phyloP scores from a whole-genome alignment of 2,329 filamentous ascomycete species.

The Acarospora socialis region DNA sequence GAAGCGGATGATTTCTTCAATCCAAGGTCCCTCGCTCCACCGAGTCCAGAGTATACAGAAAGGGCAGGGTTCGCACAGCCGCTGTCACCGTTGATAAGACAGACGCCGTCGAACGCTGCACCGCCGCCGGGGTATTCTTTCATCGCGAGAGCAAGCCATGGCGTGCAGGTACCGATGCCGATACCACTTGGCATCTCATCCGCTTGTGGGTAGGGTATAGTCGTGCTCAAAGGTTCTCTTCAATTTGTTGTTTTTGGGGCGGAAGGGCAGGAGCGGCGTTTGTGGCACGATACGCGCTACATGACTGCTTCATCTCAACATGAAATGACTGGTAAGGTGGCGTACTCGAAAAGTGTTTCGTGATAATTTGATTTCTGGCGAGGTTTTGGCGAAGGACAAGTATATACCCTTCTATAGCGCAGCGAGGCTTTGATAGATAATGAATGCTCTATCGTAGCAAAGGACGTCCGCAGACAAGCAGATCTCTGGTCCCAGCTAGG shows the following conservation, averaged over 20 bases:
- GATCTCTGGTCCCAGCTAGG: too few relatives aligned
- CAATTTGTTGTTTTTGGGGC: too few relatives aligned
- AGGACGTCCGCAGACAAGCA: background rate
- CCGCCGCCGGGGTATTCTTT: background rate
- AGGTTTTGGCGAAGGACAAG: background rate
- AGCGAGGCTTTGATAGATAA: background rate
- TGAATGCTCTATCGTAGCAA: background rate
- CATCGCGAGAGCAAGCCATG: background rate
- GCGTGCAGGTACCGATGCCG: background rate
- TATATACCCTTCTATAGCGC: background rate
- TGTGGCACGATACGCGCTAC: background rate
- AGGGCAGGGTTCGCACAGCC: background rate
- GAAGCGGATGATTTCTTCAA: conserved; percentile 20
- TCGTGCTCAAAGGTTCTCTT: too few relatives aligned
- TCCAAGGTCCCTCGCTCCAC: conserved; percentile 17
- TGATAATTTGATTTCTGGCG: background rate
- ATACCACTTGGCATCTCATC: background rate
- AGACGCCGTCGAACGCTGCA: background rate
- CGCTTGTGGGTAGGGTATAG: background rate
- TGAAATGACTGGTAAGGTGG: background rate
- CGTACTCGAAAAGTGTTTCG: background rate
- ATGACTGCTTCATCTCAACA: background rate
- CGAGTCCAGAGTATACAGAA: conserved; percentile 7
- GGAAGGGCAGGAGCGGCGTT: background rate
- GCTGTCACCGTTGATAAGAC: background rate